Percentiles rank a stretch among this genome's conserved stretches.
These are phyloP conservation scores for Erysimum cheiranthoides DNA, from an alignment of 345 rosid genomes.

Conservation along the genomic window DNA sequence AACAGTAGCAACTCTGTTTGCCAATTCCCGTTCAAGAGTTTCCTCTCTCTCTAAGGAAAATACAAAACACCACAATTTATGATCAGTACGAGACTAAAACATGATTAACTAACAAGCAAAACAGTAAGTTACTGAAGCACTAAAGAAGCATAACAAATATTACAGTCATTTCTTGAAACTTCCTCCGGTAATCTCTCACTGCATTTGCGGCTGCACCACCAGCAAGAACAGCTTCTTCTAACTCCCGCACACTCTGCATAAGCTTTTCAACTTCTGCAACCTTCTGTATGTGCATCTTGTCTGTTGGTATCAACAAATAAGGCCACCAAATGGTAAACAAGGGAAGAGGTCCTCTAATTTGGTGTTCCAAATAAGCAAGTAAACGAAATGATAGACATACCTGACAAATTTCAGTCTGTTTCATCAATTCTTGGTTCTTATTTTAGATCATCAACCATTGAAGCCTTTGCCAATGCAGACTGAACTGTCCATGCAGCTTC, in stretches of 20 bases:
- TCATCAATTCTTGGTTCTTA: conserved; percentile 95
- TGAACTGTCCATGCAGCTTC: conserved; percentile 96
- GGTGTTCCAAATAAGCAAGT: background rate
- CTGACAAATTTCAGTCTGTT: conserved; percentile 96
- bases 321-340: background rate
- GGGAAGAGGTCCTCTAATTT: background rate
- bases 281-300: conserved; percentile 96
- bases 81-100: background rate
- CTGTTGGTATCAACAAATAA: conserved; percentile 51
- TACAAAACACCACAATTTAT: conserved; percentile 22
- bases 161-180: conserved; percentile 99
- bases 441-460: conserved; percentile 99
- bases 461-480: conserved; percentile 87
- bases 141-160: conserved; percentile 25
- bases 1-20: conserved; percentile 95
- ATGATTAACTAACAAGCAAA: conserved; percentile 5
- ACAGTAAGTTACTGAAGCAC: conserved; percentile 15
- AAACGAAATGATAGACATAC: conserved; percentile 47
- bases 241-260: conserved; percentile 91
- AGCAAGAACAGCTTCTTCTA: conserved; percentile 99
- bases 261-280: conserved; percentile 99
- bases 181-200: conserved; percentile 96
- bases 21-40: conserved; percentile 92
- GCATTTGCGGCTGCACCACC: conserved; percentile 99
- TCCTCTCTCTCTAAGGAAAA: conserved; percentile 77